Base-by-base conservation (phyloP, 23 red algal genomes). In the Gracilaria gracilis region DNA sequence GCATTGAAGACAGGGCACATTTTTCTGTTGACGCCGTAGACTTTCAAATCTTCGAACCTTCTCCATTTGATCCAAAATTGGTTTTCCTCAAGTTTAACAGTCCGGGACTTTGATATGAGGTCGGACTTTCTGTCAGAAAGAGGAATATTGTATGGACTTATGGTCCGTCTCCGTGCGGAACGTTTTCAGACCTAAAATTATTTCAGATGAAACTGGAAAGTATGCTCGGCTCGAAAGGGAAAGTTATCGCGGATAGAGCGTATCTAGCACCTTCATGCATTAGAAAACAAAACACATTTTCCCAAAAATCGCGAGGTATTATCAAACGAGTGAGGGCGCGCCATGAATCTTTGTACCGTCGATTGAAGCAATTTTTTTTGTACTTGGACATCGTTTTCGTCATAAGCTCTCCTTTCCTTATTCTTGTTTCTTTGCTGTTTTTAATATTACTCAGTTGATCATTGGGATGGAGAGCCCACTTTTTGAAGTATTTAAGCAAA, bases 301-400 rank as follows among this genome's bases (percentile, higher is more conserved):
- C n/a, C n/a, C n/a, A n/a, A n/a, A n/a, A n/a, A n/a, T n/a, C n/a
- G n/a, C 48, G 48, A 51, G 48, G 9, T 8, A 51, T 11, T 51
- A 51, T 8, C 16, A 51, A 51, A 8, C 48, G 48, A 51, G 8
- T 8, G 48, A 11, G 77, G 21, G 77, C 40, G n/a, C 6, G 77
- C 16, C 36, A 81, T 44, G 77, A 81, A 53, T 53, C 44, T 25
- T 35, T 81, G 24, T 53, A 81, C 20, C 38, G 49, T 32, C 38
- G 77, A 48, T 54, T 81, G 29, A 81, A 81, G 44, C 19, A 81
- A 21, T 81, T 81, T 57, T 0, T 3, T 57, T n/a, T n/a, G 47
- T 32, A 25, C 17, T 81, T 20, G 0, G 77, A 53, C 20, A 20
- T 20, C 21, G 38, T 32, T 81, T 81, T 53, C 21, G 77, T 24